phyloP scores from a whole-genome alignment of 371 early-diverging fungal genomes.

The Mucor lusitanicus region DNA sequence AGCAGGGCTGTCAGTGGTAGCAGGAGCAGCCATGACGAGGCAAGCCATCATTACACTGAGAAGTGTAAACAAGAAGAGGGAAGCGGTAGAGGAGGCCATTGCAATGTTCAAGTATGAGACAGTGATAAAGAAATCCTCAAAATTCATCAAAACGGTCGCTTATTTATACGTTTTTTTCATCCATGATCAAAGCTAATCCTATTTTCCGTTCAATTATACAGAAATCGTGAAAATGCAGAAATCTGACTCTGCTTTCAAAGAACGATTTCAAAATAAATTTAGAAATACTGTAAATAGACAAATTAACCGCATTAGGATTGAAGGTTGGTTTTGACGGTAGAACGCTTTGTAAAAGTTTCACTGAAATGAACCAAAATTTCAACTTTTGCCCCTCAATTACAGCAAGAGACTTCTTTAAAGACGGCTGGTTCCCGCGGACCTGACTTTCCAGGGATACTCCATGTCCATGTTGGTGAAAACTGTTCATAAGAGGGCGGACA shows the following conservation, averaged over 20 bases:
- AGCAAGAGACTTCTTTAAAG: no score
- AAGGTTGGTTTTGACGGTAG: neutral
- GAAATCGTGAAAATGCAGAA: neutral
- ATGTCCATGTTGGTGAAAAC: no score
- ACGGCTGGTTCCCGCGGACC: no score
- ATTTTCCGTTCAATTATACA: neutral
- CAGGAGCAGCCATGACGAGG: neutral
- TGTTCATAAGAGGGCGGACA: no score
- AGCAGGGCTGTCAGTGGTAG: neutral
- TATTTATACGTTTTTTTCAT: neutral
- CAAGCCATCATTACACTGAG: neutral
- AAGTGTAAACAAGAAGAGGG: neutral
- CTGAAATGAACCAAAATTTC: no score
- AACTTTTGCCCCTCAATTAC: no score
- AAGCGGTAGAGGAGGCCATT: neutral
- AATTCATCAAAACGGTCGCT: neutral
- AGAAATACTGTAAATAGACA: neutral
- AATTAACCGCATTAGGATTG: neutral
- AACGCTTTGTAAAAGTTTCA: neutral
- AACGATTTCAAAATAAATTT: neutral
- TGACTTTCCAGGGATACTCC: no score
- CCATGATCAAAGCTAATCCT: neutral
- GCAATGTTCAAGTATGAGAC: neutral
- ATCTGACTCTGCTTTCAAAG: neutral
- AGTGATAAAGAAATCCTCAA: neutral